Percentiles rank a stretch among this genome's conserved stretches.
Conservation (phyloP, 192 early-diverging fungal genomes). For the Linnemannia schmuckeri region DNA sequence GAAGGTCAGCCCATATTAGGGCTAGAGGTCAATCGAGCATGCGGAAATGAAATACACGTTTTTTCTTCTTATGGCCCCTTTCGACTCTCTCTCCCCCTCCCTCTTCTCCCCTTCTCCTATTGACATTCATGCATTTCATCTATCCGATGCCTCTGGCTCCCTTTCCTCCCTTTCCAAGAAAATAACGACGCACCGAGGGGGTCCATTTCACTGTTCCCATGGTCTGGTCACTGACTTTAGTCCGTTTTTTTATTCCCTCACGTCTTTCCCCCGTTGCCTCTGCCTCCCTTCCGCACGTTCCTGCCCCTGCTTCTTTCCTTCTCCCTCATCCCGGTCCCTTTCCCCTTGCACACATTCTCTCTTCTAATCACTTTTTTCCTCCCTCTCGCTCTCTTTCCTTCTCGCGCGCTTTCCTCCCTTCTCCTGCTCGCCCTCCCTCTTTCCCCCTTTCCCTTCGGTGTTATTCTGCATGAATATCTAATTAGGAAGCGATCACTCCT, state of each 20-base stretch:
- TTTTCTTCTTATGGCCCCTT: neutral
- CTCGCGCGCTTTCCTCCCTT: neutral
- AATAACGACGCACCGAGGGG: no score
- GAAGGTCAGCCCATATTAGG: neutral
- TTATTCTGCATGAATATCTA: neutral
- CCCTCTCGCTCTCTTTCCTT: neutral
- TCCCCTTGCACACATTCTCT: neutral
- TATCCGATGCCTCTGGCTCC: no score
- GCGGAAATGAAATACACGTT: conserved; percentile 8
- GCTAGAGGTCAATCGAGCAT: neutral
- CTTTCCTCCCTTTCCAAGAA: neutral
- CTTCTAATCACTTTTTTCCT: neutral
- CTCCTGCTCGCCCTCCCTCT: neutral
- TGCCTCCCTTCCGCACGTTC: neutral
- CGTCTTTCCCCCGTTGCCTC: neutral
- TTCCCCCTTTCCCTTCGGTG: neutral
- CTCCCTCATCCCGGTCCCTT: neutral
- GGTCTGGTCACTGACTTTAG: conserved; percentile 6
- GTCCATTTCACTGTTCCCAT: neutral
- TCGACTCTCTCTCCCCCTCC: neutral
- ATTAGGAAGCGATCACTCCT: conserved; percentile 66
- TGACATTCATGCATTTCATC: no score
- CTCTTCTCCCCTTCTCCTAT: neutral
- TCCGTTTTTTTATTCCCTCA: neutral
- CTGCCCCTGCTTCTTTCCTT: neutral